Percentiles rank a stretch among this genome's conserved stretches.
phyloP scores from a whole-genome alignment of 805 yeast species.

The Zygosaccharomyces lentus region DNA sequence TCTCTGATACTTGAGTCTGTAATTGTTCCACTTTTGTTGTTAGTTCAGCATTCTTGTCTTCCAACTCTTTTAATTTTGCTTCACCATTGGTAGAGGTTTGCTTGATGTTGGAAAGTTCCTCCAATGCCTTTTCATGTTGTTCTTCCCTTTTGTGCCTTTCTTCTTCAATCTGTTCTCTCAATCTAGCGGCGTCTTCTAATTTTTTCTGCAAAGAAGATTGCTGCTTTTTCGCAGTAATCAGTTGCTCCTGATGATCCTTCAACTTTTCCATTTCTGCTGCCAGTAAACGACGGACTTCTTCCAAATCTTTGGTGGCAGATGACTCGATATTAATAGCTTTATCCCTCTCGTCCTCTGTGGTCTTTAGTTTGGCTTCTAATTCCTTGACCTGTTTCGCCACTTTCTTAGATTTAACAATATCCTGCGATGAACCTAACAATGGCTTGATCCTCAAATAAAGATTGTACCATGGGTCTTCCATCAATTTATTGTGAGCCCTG shows the following conservation, averaged over 20 bases:
- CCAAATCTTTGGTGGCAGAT: slow-evolving; percentile 29
- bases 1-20: slow-evolving; percentile 49
- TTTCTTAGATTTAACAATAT: slow-evolving; percentile 53
- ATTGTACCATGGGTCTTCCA: slow-evolving; percentile 72
- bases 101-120: slow-evolving; percentile 22
- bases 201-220: slow-evolving; percentile 35
- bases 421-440: slow-evolving; percentile 58
- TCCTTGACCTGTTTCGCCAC: slow-evolving; percentile 52
- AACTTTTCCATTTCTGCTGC: slow-evolving; percentile 42
- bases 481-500: slow-evolving; percentile 44
- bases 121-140: slow-evolving; percentile 18
- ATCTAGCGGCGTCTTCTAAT: slow-evolving; percentile 18
- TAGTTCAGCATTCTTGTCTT: slow-evolving; percentile 45
- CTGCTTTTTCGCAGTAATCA: slow-evolving; percentile 42
- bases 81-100: slow-evolving; percentile 39
- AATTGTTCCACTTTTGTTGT: slow-evolving; percentile 53
- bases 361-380: slow-evolving; percentile 45
- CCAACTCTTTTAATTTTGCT: slow-evolving; percentile 43
- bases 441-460: slow-evolving; percentile 72
- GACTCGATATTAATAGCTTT: slow-evolving; percentile 29
- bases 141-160: slow-evolving; percentile 28
- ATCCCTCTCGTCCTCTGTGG: slow-evolving; percentile 33
- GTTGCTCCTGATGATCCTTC: slow-evolving; percentile 42
- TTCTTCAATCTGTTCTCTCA: slow-evolving; percentile 26
- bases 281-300: slow-evolving; percentile 32